Evolutionary conservation across 2,329 filamentous ascomycete genomes (phyloP), one percentile per base, ranked within the genome.

Genomic region (Sporothrix phasma): DNA sequence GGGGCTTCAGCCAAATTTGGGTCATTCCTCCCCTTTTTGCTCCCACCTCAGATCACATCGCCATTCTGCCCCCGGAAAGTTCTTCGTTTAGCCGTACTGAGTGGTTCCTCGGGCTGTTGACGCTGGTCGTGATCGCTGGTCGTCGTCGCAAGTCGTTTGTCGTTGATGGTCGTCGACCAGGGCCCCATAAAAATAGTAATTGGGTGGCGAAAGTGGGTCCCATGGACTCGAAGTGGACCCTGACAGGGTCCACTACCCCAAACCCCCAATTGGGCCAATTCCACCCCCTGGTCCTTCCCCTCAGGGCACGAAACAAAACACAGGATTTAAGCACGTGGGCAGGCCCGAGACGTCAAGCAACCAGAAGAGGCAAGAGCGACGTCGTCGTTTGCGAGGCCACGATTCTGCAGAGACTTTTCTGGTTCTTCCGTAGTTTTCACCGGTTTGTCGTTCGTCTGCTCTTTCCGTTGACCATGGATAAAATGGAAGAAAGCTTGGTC

Each of bases 311-410:
- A 64, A 61, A 64, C 58, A 64, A 17, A 64, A 54, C 41, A 41
- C 63, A 47, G 56, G 63, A 56, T 56, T 64, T 22, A 31, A 61
- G 63, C 63, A 64, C 63, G 63, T 64, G 63, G 63, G 63, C 56
- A 26, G n/a, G n/a, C 39, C 24, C 29, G 47, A 51, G 24, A 37
- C 5, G 13, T 7, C 5, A n/a, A n/a, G 8, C 34, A 37, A 37
- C 34, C 13, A 10, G 5, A 37, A 11, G 31, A 34, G 31, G 31
- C 31, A 34, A 34, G 5, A 34, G 31, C 31, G 31, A 34, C 31
- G n/a, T n/a, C n/a, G n/a, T n/a, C n/a, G n/a, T n/a, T n/a, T n/a
- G n/a, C n/a, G n/a, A n/a, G n/a, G n/a, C n/a, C n/a, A 29, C 26
- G 3, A 34, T 53, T 31, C 10, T 53, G 47, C 47, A n/a, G 17